Conservation (phyloP, 352 stramenopile species). For the Phytopythium montanum region DNA sequence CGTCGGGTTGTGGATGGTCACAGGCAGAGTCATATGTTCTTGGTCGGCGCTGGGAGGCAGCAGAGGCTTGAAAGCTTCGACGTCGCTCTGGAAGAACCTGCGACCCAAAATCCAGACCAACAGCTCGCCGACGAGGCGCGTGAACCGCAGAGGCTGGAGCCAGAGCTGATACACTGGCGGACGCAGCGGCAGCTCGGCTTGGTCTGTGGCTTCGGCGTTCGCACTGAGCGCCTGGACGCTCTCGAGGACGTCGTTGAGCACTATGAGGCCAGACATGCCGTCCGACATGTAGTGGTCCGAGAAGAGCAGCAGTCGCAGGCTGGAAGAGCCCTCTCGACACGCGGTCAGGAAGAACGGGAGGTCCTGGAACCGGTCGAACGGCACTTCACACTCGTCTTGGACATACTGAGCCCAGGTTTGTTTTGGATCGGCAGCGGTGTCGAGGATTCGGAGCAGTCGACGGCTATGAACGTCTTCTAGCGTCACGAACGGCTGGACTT, state of each 20-base stretch:
- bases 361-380: constrained; percentile 40
- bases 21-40: not conserved
- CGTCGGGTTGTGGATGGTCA: constrained; percentile 19
- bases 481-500: constrained; percentile 34
- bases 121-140: not conserved
- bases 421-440: constrained; percentile 19
- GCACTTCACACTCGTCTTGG: constrained; percentile 20
- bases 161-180: constrained; percentile 20
- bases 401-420: constrained; percentile 31
- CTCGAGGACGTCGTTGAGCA: constrained; percentile 33
- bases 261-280: constrained; percentile 23
- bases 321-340: constrained; percentile 12
- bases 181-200: constrained; percentile 11
- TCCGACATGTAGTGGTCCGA: constrained; percentile 54
- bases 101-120: not conserved
- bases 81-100: not conserved
- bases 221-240: constrained; percentile 3
- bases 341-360: constrained; percentile 48
- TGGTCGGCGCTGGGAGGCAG: constrained; percentile 7
- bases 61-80: not conserved
- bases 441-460: constrained; percentile 23
- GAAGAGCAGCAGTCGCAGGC: constrained; percentile 35
- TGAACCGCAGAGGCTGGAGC: constrained; percentile 2
- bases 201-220: not conserved
- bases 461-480: constrained; percentile 27